Evolutionary conservation across 371 early-diverging fungal species (phyloP), one percentile per base, ranked within the genome.

Genomic region (Smittium mucronatum): DNA sequence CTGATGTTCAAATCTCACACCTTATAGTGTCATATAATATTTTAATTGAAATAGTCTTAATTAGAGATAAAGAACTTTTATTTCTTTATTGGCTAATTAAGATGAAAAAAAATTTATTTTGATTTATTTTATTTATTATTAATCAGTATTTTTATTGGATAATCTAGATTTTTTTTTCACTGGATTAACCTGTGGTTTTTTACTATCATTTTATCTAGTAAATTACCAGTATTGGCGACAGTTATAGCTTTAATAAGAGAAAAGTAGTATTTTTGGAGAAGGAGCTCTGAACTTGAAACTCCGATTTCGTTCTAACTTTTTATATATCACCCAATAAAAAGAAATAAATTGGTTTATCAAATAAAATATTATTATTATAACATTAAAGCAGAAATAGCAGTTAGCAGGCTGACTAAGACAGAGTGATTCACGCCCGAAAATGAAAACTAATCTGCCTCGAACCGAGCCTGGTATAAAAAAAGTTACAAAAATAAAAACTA

Each of bases 221-320:
- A 47, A 47, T 11, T 47, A 47, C 21, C 47, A 11, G 47, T 21
- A 47, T 47, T 47, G 21, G 47, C 47, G 21, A 47, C 21, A 47
- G 47, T 47, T 47, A 47, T 47, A 47, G 47, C 47, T 47, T 47
- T 47, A 47, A 47, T 47, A 47, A 47, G 47, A 47, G 47, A 47
- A 47, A 47, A 47, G 47, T 47, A 47, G 47, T 47, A 47, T 47
- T 47, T n/a, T 47, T 47, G 47, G 47, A 21, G 47, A 5, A 21
- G 47, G 47, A 21, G 47, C 47, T 47, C 47, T 47, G 5, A 47
- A 47, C 47, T 47, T 5, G 47, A 21, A 47, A 47, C 47, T 47
- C 47, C 11, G 21, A 47, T 47, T 21, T 47, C 21, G 47, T 11
- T 47, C 47, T 47, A 47, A 47, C 47, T 47, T 47, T 47, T 11